These are phyloP conservation scores for Hypoxylon sp. DNA, from an alignment of 2,329 filamentous ascomycete species.

Conservation along the genomic window DNA sequence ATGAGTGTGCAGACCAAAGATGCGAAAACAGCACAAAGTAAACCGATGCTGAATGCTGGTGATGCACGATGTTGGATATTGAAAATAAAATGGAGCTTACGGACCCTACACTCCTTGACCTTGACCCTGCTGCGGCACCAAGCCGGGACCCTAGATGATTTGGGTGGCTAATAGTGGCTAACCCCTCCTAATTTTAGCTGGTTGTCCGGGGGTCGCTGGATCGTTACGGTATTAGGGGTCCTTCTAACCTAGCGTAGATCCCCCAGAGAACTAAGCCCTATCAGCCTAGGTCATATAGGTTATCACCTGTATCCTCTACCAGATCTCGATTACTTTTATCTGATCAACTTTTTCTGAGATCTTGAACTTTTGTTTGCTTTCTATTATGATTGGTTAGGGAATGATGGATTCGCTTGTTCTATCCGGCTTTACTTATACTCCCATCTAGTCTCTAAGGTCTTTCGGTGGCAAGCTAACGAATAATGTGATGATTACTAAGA, in stretches of 20 bases:
- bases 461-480: not conserved
- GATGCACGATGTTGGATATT: not conserved
- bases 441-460: not conserved
- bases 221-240: constrained; percentile 1
- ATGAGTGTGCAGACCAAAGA: not conserved
- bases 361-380: not conserved
- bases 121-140: not conserved
- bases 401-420: not conserved
- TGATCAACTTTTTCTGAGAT: not conserved
- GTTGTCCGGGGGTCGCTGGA: not conserved
- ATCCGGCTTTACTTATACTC: not conserved
- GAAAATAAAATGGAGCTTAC: constrained; percentile 2
- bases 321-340: not conserved
- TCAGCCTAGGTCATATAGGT: constrained; percentile 3
- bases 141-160: not conserved
- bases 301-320: not conserved
- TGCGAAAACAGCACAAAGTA: not conserved
- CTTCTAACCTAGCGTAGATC: constrained; percentile 1
- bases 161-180: not conserved
- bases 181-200: constrained; percentile 3
- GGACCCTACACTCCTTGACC: not conserved
- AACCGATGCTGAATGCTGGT: not conserved
- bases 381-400: not conserved
- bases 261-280: constrained; percentile 20
- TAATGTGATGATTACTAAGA: not conserved